Base-by-base conservation (phyloP, 140 eudicot species). In the Flaveria floridana region DNA sequence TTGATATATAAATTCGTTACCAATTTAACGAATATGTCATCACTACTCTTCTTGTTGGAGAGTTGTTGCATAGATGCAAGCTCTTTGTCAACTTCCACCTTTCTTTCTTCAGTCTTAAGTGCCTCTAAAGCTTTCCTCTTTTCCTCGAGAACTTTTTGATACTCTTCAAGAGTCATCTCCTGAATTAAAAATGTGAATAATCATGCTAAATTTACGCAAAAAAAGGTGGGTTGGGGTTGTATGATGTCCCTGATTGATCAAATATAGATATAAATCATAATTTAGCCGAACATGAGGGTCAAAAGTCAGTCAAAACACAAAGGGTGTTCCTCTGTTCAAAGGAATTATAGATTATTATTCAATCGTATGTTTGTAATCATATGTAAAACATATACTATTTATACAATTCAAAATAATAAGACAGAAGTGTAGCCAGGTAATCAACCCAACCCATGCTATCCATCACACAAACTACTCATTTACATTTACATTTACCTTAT, bases 141-240 rank as follows among this genome's bases (percentile, higher is more conserved):
- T 72, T 90, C 95, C 77, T 90, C 95, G 57, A 86, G 87, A 61
- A 90, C 81, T 84, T 86, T 90, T 76, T 90, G 87, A 77, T 90
- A 90, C 77, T 90, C 97, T 75, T 90, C 97, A 28, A 90, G 92
- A 9, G 97, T 90, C 97, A 90, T 93, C 84, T 93, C 96, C 98
- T 93, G 62, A 46, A 83, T 14, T n/a, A 7, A 65, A 63, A 23
- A 62, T 26, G 68, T 62, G 11, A 26, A 4, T 28, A 25, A 62
- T 14, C 12, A 62, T 37, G 51, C 15, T 16, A 2, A 39, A 7
- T 2, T 65, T n/a, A 65, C 1, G 26, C 34, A 8, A 65, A 37
- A 65, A 58, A 65, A 7, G 15, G 41, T 3, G 4, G 0, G 39
- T 0, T 25, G 4, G 70, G 4, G 26, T 65, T 30, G 1, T 2